A percentile compares a stretch with the other conserved stretches of the same genome.
Conservation (phyloP, 768 basidiomycete genomes). For the Mycena latifolia region DNA sequence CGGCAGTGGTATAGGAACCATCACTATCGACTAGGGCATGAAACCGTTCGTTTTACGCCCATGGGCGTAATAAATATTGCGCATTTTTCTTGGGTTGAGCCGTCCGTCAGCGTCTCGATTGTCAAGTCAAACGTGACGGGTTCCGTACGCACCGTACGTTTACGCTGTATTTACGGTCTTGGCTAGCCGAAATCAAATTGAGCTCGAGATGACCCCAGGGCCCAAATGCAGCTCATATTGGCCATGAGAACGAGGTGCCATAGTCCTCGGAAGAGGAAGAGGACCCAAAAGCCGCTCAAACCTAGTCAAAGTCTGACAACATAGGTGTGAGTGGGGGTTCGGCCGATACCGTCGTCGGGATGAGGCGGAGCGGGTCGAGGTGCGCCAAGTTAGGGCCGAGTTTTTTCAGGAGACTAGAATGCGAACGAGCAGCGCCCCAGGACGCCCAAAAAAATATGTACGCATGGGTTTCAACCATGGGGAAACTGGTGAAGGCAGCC, state of each 20-base stretch:
- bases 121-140: not conserved
- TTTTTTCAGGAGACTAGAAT: too few species aligned
- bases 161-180: constrained; percentile 3
- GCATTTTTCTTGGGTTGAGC: constrained; percentile 1
- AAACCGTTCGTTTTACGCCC: too few species aligned
- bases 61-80: not conserved
- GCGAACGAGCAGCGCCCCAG: too few species aligned
- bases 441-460: too few species aligned
- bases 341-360: too few species aligned
- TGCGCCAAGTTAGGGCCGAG: too few species aligned
- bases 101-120: constrained; percentile 2
- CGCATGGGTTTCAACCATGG: too few species aligned
- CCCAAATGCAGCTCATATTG: constrained; percentile 4
- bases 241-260: not conserved
- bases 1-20: constrained; percentile 11
- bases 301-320: not conserved
- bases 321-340: not conserved
- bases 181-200: not conserved
- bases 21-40: too few species aligned
- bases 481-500: too few species aligned
- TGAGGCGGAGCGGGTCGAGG: too few species aligned
- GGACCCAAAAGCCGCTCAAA: not conserved
- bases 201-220: not conserved
- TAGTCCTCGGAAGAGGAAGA: constrained; percentile 1
- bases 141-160: constrained; percentile 1